Evolutionary conservation across 2,329 filamentous ascomycete species (phyloP), one percentile per base, ranked within the genome.

Genomic region (Lachnellula subtilissima): DNA sequence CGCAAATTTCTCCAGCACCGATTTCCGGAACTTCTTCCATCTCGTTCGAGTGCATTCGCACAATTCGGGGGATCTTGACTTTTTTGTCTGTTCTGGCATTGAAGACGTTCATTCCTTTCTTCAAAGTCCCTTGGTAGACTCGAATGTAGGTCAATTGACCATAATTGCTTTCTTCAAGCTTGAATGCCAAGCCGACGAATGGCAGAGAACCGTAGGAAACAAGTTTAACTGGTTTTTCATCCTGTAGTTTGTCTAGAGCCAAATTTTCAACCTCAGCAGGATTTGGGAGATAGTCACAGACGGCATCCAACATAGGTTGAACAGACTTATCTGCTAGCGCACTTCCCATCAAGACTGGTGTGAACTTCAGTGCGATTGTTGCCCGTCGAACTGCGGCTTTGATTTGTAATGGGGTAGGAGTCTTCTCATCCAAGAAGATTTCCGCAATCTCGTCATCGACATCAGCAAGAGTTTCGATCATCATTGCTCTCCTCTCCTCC

Each of bases 1-100:
- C 94, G 71, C 94, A 99, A 62, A 99, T 99, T 74, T 99, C 94
- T 74, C 94, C 94, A 53, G 94, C 93, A 52, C 92, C 91, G 61
- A 99, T 88, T 73, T 97, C 92, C 54, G 76, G 79, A 32, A 97
- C 91, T 70, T 99, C 94, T 73, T 99, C 94, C 93, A 99, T 96
- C 70, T 99, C 94, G 71, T 97, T 96, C 47, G 92, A 96, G 78
- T 99, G 94, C 94, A 99, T 99, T 61, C 94, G 91, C 60, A 99
- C 94, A 67, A 99, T 97, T 70, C 93, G 89, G 19, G 94, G 94
- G 56, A 99, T 87, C 75, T 95, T 92, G 71, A 99, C 88, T 78
- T 93, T 97, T 81, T 97, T 96, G 73, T 93, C 89, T 62, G 85
- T 95, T 65, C 92, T 86, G 8, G 92, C 92, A 74, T 97, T 99